A percentile compares a stretch with the other conserved stretches of the same genome.
Evolutionary conservation across 352 stramenopile species (phyloP).

Genomic region (Aphanomyces cochlioides): DNA sequence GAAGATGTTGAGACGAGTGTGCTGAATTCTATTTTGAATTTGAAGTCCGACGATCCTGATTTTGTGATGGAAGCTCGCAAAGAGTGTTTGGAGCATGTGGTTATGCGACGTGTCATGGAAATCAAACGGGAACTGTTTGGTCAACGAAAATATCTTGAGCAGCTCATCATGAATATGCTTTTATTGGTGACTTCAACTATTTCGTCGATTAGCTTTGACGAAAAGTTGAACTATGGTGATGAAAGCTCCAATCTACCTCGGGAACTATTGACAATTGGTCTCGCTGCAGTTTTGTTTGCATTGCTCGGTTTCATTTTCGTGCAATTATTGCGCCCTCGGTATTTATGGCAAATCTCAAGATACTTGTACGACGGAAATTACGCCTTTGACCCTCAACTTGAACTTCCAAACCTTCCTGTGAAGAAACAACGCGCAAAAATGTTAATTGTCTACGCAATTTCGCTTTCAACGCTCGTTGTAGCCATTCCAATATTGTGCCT

Average conservation of each 20-base stretch:
- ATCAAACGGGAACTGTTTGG: constrained; percentile 21
- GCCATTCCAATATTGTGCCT: not conserved
- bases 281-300: not conserved
- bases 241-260: too few relatives aligned
- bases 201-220: not conserved
- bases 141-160: constrained; percentile 14
- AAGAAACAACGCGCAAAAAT: not conserved
- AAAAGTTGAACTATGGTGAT: not conserved
- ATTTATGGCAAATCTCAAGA: not conserved
- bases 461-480: not conserved
- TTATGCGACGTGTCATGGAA: not conserved
- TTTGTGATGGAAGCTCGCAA: not conserved
- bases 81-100: not conserved
- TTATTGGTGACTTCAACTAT: constrained; percentile 8
- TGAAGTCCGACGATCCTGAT: not conserved
- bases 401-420: not conserved
- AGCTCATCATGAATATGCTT: constrained; percentile 17
- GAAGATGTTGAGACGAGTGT: not conserved
- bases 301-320: not conserved
- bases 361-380: not conserved
- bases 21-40: constrained; percentile 17
- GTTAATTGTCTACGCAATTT: not conserved
- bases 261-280: not conserved
- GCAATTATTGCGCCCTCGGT: not conserved
- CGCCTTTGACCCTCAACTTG: not conserved